These are phyloP conservation scores for Pleurotus pulmonarius DNA, from an alignment of 768 basidiomycete species.

Conservation along the genomic window DNA sequence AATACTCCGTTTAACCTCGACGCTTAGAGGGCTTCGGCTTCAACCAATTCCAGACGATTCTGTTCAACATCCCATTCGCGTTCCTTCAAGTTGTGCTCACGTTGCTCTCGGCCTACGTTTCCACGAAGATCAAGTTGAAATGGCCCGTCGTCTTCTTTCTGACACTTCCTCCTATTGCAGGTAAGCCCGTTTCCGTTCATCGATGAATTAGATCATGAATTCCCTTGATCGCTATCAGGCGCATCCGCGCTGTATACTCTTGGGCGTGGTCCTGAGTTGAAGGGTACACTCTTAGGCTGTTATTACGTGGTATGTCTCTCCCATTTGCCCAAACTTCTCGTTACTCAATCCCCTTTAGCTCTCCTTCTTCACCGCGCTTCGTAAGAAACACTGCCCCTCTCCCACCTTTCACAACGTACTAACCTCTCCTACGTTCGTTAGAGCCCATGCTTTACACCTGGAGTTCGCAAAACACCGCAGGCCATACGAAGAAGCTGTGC, in stretches of 20 bases:
- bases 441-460: slow-evolving; percentile 39
- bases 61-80: slow-evolving; percentile 48
- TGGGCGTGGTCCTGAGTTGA: slow-evolving; percentile 24
- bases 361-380: slow-evolving; percentile 31
- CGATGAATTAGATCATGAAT: neutral
- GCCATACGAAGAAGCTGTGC: slow-evolving; percentile 38
- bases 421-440: slow-evolving; percentile 3
- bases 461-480: slow-evolving; percentile 37
- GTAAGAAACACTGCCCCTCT: slow-evolving; percentile 14
- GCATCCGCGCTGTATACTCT: slow-evolving; percentile 28
- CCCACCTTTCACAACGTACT: neutral
- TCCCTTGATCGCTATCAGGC: neutral
- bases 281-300: slow-evolving; percentile 28
- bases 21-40: slow-evolving; percentile 37
- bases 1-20: neutral
- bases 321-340: neutral
- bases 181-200: slow-evolving; percentile 6
- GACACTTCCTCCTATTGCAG: slow-evolving; percentile 36
- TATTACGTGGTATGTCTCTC: slow-evolving; percentile 32
- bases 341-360: slow-evolving; percentile 15
- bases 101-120: slow-evolving; percentile 28
- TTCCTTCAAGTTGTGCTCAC: slow-evolving; percentile 37
- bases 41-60: slow-evolving; percentile 34
- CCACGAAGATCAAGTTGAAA: slow-evolving; percentile 34
- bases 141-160: slow-evolving; percentile 33